Percentiles rank a stretch among this genome's conserved stretches.
These are phyloP conservation scores for Naegleria lovaniensis DNA, from an alignment of 208 protist species.

Conservation along the genomic window DNA sequence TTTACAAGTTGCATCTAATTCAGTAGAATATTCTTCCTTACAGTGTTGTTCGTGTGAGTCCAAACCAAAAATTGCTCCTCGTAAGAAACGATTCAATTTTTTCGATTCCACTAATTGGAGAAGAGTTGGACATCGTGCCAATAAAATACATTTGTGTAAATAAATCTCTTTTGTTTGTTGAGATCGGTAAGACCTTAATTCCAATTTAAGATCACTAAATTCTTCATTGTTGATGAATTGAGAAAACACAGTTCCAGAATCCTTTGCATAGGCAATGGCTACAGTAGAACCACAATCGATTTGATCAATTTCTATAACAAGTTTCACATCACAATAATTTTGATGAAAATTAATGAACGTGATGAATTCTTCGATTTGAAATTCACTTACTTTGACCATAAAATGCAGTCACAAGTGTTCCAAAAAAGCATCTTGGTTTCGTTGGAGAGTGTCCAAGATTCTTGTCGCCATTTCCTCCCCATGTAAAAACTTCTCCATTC, in stretches of 20 bases:
- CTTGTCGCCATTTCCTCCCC: neutral
- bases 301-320: neutral
- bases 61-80: too few species aligned
- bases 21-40: too few species aligned
- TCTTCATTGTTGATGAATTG: neutral
- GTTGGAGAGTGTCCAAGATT: neutral
- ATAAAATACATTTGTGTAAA: conserved; percentile 6
- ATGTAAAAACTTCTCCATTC: neutral
- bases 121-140: neutral
- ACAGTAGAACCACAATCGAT: neutral
- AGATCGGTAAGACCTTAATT: neutral
- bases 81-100: neutral
- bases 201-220: neutral
- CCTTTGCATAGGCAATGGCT: neutral
- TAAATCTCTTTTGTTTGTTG: neutral
- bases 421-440: neutral
- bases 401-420: neutral
- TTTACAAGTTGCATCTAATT: too few species aligned
- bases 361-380: neutral
- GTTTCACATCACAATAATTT: too few species aligned
- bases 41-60: too few species aligned
- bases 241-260: neutral
- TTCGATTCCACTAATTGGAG: neutral
- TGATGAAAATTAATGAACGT: too few species aligned
- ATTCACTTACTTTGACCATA: neutral